Evolutionary conservation across 306 rosid species (phyloP).

Genomic region (Cucurbita maxima): DNA sequence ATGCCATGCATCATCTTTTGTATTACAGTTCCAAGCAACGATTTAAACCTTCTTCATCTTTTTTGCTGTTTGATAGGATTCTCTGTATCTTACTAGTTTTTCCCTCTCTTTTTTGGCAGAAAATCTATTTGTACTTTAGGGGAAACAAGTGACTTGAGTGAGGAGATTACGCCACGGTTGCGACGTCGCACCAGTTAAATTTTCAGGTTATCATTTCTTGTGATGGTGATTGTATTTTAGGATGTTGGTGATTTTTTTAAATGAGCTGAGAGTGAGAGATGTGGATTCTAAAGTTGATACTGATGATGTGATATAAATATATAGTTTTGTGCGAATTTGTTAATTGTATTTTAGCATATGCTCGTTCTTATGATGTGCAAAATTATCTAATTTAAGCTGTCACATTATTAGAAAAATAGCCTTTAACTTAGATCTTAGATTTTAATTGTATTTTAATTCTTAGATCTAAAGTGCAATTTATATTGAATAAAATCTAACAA

Average conservation of each 20-base stretch:
- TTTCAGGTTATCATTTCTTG: not conserved
- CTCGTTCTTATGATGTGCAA: not conserved
- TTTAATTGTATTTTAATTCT: too few species aligned
- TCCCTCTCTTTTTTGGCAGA: constrained; percentile 31
- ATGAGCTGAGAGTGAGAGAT: not conserved
- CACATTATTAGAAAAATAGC: too few species aligned
- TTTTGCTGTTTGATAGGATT: too few species aligned
- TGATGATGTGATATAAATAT: not conserved
- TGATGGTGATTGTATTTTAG: not conserved
- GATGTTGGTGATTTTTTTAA: not conserved
- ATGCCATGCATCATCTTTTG: not conserved
- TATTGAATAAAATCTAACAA: too few species aligned
- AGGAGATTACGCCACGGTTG: constrained; percentile 11
- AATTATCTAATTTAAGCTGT: not conserved
- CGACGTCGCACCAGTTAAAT: not conserved
- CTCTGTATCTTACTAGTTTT: not conserved
- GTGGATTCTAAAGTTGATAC: not conserved
- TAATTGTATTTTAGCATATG: not conserved
- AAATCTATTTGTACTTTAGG: constrained; percentile 80
- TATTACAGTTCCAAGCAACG: not conserved
- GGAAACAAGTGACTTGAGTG: constrained; percentile 39
- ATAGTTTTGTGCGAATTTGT: not conserved
- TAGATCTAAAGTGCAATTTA: too few species aligned
- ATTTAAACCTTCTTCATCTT: not conserved
- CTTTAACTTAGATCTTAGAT: too few species aligned